Conservation (phyloP, 176 grass and related monocot species). For the Triticum monococcum region DNA sequence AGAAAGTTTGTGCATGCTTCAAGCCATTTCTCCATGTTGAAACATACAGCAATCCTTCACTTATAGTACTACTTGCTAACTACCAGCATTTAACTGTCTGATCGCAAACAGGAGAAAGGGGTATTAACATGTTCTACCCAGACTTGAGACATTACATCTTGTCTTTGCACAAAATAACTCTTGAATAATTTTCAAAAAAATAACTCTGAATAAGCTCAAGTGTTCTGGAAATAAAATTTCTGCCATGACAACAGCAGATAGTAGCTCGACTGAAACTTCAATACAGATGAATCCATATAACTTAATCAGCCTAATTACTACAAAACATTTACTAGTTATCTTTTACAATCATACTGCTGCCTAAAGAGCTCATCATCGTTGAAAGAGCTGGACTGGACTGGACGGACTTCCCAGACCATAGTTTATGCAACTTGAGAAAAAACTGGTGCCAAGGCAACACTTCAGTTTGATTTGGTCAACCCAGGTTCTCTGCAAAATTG, state of each 20-base stretch:
- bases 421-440: conserved; percentile 23
- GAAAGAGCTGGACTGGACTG: conserved; percentile 10
- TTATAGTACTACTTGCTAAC: background rate
- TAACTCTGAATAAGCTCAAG: background rate
- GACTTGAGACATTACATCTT: background rate
- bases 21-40: too few species aligned
- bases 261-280: background rate
- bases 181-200: background rate
- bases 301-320: conserved; percentile 28
- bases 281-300: conserved; percentile 2
- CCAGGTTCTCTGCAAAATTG: conserved; percentile 61
- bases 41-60: background rate
- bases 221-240: background rate
- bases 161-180: background rate
- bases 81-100: background rate
- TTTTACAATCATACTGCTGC: conserved; percentile 22
- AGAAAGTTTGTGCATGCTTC: too few species aligned
- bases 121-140: background rate
- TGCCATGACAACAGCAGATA: background rate
- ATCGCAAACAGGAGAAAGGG: background rate
- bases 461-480: conserved; percentile 48
- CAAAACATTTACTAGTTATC: conserved; percentile 23
- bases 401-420: background rate
- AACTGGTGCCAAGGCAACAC: background rate
- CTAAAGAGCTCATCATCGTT: conserved; percentile 11